phyloP scores from a whole-genome alignment of 2,329 filamentous ascomycete genomes.

The Epichloe coenophiala region DNA sequence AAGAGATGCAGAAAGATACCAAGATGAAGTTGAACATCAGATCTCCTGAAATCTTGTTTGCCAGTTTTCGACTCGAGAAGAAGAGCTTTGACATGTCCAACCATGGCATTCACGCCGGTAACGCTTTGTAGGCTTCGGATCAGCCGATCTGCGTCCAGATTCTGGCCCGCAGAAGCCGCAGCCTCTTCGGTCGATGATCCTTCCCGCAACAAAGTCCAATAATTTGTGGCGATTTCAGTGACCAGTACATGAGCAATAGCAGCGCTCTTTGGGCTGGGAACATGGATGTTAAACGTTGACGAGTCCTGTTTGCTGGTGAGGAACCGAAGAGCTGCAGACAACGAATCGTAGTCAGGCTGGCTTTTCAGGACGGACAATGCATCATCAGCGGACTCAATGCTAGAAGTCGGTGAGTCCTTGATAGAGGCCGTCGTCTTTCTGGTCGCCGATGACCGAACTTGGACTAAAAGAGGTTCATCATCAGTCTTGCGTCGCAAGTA shows the following conservation, averaged over 20 bases:
- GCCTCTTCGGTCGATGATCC: constrained; percentile 14
- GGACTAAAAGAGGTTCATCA: constrained; percentile 24
- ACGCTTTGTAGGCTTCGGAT: constrained; percentile 57
- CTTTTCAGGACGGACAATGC: constrained; percentile 45
- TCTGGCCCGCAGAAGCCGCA: constrained; percentile 4
- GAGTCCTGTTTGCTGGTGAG: constrained; percentile 21
- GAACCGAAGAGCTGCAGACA: constrained; percentile 39
- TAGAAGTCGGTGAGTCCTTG: constrained; percentile 1
- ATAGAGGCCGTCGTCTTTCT: background rate
- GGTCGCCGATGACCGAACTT: constrained; percentile 16
- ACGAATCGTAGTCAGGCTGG: constrained; percentile 46
- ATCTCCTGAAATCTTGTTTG: constrained; percentile 22
- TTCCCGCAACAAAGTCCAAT: constrained; percentile 55
- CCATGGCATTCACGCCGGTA: constrained; percentile 62
- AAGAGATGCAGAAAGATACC: constrained; percentile 31
- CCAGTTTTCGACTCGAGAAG: constrained; percentile 35
- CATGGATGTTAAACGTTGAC: constrained; percentile 13
- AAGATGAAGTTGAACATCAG: constrained; percentile 30
- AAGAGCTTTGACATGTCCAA: constrained; percentile 53
- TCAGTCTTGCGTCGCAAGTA: constrained; percentile 27
- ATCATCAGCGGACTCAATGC: constrained; percentile 28
- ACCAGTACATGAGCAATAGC: constrained; percentile 67
- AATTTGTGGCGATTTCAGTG: constrained; percentile 63
- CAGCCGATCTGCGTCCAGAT: constrained; percentile 35
- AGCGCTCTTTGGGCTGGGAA: constrained; percentile 52